Percentiles rank a stretch among this genome's conserved stretches.
Conservation (phyloP, 768 basidiomycete species). For the Mycena venus region DNA sequence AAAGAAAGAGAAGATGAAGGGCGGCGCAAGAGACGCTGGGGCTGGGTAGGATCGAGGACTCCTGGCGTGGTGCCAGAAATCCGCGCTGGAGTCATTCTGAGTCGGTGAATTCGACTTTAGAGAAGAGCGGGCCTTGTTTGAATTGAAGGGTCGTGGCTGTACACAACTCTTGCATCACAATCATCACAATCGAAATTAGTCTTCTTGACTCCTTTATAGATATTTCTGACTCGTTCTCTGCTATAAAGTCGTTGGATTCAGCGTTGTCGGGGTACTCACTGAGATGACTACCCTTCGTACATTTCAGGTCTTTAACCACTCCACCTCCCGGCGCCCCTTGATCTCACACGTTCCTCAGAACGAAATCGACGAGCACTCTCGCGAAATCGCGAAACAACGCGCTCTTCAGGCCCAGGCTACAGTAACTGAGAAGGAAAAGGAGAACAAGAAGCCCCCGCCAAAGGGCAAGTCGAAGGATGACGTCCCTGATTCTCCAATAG, state of each 20-base stretch:
- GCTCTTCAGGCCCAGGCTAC: constrained; percentile 36
- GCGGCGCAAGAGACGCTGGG: constrained; percentile 69
- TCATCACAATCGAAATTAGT: no score
- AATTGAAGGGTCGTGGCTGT: no score
- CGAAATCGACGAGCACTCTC: constrained; percentile 81
- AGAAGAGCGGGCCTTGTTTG: not conserved
- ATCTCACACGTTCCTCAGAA: constrained; percentile 56
- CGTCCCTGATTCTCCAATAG: not conserved
- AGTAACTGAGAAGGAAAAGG: constrained; percentile 47
- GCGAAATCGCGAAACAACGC: constrained; percentile 77
- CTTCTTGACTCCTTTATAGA: not conserved
- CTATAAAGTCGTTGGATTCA: constrained; percentile 27
- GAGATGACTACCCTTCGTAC: constrained; percentile 69
- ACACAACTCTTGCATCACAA: no score
- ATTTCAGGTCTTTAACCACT: constrained; percentile 48
- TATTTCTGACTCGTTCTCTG: constrained; percentile 40
- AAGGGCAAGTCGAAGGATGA: constrained; percentile 60
- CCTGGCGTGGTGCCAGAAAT: constrained; percentile 68
- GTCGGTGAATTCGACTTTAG: not conserved
- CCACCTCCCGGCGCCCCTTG: constrained; percentile 7
- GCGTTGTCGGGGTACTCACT: not conserved
- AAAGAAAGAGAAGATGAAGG: constrained; percentile 75
- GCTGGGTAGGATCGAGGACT: constrained; percentile 71
- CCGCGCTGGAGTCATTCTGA: constrained; percentile 6
- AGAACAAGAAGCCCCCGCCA: constrained; percentile 46